Evolutionary conservation across 1,284 basidiomycete species (phyloP).

Genomic region (Volvariella surrecta): DNA sequence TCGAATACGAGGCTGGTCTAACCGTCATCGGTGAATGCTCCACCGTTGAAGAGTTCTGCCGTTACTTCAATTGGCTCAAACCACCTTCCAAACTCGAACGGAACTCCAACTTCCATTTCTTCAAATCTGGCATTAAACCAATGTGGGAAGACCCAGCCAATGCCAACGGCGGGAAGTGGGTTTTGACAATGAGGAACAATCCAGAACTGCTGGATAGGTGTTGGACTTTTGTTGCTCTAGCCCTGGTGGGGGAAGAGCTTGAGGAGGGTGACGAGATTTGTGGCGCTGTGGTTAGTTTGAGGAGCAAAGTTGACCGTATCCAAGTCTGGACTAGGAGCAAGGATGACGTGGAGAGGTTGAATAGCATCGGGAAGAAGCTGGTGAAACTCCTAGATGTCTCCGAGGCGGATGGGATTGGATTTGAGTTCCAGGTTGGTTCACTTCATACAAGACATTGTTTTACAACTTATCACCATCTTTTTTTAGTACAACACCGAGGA

Average conservation of each 20-base stretch:
- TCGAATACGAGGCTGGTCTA: constrained; percentile 68
- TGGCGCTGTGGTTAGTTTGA: constrained; percentile 83
- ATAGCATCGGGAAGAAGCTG: constrained; percentile 75
- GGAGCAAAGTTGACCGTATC: constrained; percentile 84
- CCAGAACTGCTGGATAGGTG: constrained; percentile 74
- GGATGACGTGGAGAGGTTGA: constrained; percentile 77
- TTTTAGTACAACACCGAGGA: constrained; percentile 74
- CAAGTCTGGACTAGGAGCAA: constrained; percentile 84
- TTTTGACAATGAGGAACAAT: constrained; percentile 83
- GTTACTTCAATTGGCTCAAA: constrained; percentile 93
- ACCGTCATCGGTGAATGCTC: constrained; percentile 75
- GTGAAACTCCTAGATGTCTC: constrained; percentile 77
- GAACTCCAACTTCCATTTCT: constrained; percentile 90
- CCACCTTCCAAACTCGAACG: constrained; percentile 82
- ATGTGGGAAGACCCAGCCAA: constrained; percentile 98
- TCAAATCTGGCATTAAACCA: constrained; percentile 86
- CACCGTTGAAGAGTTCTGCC: constrained; percentile 86
- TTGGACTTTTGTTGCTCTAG: constrained; percentile 90
- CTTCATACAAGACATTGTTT: constrained; percentile 1
- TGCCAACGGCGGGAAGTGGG: constrained; percentile 90
- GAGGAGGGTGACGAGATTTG: constrained; percentile 85
- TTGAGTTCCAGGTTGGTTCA: constrained; percentile 76
- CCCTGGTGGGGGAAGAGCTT: constrained; percentile 83
- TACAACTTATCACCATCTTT: constrained; percentile 5
- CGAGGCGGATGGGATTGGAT: constrained; percentile 69